Base-by-base conservation (phyloP, 2,329 filamentous ascomycete species). In the Colletotrichum costaricense region DNA sequence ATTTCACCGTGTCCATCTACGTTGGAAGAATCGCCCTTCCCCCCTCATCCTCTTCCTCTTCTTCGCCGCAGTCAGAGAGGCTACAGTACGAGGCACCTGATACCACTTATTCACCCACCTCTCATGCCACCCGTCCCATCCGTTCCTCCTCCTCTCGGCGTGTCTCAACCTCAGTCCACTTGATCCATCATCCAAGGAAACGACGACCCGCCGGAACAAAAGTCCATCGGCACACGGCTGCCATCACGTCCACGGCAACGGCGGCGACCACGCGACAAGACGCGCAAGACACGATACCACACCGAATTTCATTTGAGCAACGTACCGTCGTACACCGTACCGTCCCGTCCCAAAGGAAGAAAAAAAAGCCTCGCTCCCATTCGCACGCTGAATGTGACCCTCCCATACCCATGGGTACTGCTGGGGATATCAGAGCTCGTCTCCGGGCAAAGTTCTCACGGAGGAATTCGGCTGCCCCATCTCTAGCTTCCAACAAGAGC, bases 371-470 rank as follows among this genome's bases (percentile, higher is more conserved):
- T 38, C 24, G 42, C 65, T 28, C 54, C 54, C 52, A 69, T 58
- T 33, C 65, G n/a, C 58, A 38, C 42, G 54, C 30, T 54, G 59
- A 56, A 63, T 64, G 59, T 59, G 24, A 72, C 38, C 42, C 49
- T n/a, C 42, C 19, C 42, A 49, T 49, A 19, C 19, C 46, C 35
- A 73, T 73, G 70, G 70, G 70, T 55, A 63, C 70, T 56, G 85
- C 84, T 72, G 76, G 78, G 49, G 85, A 87, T 75, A 78, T 88
- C 69, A 84, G 81, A 77, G 83, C 86, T 75, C 86, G 85, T 75
- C 82, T 88, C 77, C 84, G 84, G 78, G 85, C 85, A 77, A 86
- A 83, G 75, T 84, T 88, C 73, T 80, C 84, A 67, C 80, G 85
- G 73, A 82, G 85, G 75, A 82, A 84, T 70, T 87, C 86, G 67